Base-by-base conservation (phyloP, 148 eudicot genomes). In the Amaranthus cruentus region DNA sequence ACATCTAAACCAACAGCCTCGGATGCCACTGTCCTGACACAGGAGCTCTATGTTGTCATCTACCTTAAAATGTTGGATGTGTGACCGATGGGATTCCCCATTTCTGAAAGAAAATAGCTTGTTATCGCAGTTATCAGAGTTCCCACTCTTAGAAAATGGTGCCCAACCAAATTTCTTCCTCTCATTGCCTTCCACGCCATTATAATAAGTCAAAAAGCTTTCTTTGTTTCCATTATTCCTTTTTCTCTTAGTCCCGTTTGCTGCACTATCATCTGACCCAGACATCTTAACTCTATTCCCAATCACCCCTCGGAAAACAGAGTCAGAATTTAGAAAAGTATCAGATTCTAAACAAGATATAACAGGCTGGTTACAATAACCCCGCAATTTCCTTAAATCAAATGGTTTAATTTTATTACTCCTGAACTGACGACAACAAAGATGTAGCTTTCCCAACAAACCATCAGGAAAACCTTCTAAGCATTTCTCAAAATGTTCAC, bases 1-100 rank as follows among this genome's bases (percentile, higher is more conserved):
- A 80, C 97, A 96, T 80, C 82, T 88, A 85, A 96, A 96, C 99
- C 99, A 96, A 78, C 99, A 96, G 72, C 97, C 99, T 79, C 97
- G 84, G 56, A 96, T 81, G 50, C 97, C 99, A 77, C 97, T 92
- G 70, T 96, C 99, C 84, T 90, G 97, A 82, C 94, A 87, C 66
- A 96, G 77, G 71, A 90, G 77, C 79, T 96, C 99, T 73, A 92
- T 75, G 77, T 85, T 87, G 11, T 86, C 92, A 79, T 85, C 84
- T 58, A 81, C 83, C 75, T 83, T 83, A 62, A 96, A 84, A 43
- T 47, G 49, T 10, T 73, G 79, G 62, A 73, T 72, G 71, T 84
- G 68, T 76, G 62, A 76, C 76, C 59, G 56, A 49, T 73, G 82
- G 55, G 47, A 57, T 49, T 82, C 87, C 66, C 69, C 62, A 81